Evolutionary conservation across 768 basidiomycete genomes (phyloP).

Genomic region (Boletus pseudo-olivaceus): DNA sequence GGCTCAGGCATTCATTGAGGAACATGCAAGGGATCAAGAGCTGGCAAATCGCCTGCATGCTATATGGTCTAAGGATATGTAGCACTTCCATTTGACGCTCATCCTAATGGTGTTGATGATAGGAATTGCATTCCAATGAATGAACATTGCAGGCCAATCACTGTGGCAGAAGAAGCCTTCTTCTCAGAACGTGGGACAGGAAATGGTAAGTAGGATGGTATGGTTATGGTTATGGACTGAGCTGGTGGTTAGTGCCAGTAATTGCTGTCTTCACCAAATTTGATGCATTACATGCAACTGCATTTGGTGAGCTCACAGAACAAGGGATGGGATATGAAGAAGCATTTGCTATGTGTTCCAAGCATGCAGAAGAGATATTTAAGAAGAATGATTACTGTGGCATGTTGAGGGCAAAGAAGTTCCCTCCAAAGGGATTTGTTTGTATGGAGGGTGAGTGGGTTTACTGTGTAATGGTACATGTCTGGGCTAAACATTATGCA

Average conservation of each 20-base stretch:
- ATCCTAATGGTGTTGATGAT: not conserved
- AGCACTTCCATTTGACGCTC: not conserved
- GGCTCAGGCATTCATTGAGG: constrained; percentile 32
- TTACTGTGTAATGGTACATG: not conserved
- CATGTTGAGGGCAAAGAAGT: not conserved
- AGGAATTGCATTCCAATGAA: constrained; percentile 34
- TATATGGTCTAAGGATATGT: constrained; percentile 29
- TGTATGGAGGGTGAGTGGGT: not conserved
- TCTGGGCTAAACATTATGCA: too few species aligned
- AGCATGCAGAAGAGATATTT: constrained; percentile 10
- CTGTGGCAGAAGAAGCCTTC: constrained; percentile 32
- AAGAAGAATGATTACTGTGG: not conserved
- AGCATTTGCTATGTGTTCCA: constrained; percentile 6
- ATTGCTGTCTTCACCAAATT: constrained; percentile 39
- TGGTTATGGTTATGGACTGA: not conserved
- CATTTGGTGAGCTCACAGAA: constrained; percentile 12
- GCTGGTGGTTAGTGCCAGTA: constrained; percentile 32
- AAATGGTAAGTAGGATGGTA: not conserved
- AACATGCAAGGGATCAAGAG: constrained; percentile 15
- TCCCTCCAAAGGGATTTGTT: not conserved
- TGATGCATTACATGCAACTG: constrained; percentile 28
- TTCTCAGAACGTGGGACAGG: constrained; percentile 16
- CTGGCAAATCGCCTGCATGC: constrained; percentile 32
- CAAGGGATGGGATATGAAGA: constrained; percentile 5
- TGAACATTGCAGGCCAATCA: constrained; percentile 19